Evolutionary conservation across 108 stramenopile genomes (phyloP).

Genomic region (Phaeodactylum tricornutum): DNA sequence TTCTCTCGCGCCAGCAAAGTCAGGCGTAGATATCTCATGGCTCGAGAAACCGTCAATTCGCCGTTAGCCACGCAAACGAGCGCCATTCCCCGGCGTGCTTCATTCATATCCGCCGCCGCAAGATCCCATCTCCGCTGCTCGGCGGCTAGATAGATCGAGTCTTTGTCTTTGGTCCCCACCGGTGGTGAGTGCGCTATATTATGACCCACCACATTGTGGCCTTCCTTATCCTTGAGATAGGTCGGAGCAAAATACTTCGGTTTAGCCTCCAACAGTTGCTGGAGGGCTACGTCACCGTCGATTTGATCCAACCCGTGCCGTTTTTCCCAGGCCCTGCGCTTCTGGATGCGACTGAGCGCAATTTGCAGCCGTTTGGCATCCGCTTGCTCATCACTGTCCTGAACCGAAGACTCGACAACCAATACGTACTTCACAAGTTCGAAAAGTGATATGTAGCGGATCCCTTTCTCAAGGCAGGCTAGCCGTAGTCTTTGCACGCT

Average conservation of each 20-base stretch:
- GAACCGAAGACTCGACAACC: neutral
- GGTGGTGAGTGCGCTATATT: neutral
- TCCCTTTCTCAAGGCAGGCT: no score
- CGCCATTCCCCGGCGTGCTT: neutral
- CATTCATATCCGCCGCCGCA: slow-evolving; percentile 1
- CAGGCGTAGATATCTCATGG: neutral
- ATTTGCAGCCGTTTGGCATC: neutral
- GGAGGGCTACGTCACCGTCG: neutral
- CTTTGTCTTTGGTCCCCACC: neutral
- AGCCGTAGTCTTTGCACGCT: no score
- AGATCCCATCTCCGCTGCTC: neutral
- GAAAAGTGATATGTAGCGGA: no score
- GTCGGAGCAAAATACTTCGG: neutral
- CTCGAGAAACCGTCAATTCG: slow-evolving; percentile 5
- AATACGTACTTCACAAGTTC: no score
- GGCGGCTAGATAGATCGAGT: neutral
- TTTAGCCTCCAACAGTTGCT: neutral
- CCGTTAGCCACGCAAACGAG: slow-evolving; percentile 13
- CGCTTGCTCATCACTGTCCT: neutral
- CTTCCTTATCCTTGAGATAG: neutral
- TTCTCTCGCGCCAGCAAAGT: neutral
- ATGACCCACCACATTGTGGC: slow-evolving; percentile 1
- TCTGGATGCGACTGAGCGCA: neutral
- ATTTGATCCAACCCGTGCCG: neutral
- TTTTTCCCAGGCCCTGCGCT: neutral